Evolutionary conservation across 2,329 filamentous ascomycete genomes (phyloP), one percentile per base, ranked within the genome.

Genomic region (Penicillium sp.): DNA sequence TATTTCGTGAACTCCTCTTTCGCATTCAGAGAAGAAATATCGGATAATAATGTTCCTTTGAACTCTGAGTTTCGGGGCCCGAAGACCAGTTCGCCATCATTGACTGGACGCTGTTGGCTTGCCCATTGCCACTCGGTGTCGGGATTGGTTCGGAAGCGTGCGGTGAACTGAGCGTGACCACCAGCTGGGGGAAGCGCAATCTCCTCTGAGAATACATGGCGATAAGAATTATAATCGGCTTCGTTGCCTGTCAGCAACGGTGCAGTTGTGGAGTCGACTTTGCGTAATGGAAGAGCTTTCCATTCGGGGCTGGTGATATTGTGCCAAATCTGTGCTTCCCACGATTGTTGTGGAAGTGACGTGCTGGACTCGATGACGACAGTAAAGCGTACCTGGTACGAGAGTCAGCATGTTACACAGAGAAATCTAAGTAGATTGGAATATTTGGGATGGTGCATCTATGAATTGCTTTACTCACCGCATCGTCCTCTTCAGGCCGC

Each of bases 321-420:
- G 60, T 90, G 85, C 90, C 91, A 96, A 8, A 96, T 74, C 16
- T 84, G 84, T 31, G 91, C 84, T 64, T 95, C 83, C 88, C 90
- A 95, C 21, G 80, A 67, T 59, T 85, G 78, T 16, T 83, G 75
- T 8, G 80, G 79, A 47, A 82, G 82, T 35, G 78, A 78, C 22
- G 72, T 73, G 41, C 84, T 84, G 43, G 88, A 84, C 64, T 93
- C 87, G 31, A 96, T 79, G 13, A 93, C 74, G 7, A 89, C 87
- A 0, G 84, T 87, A 63, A 97, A 88, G 1, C 72, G 70, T 39
- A 89, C 77, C 67, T 82, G 50, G n/a, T 16, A 3, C 1, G 7
- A 22, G n/a, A 22, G 19, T 56, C 8, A 63, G 49, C 6, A 22
- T 22, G 19, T 21, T 41, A 24, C 2, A 16, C 2, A 16, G 8